Evolutionary conservation across 1,139 yeast species (phyloP).

Genomic region (Waltiozyma sp.): DNA sequence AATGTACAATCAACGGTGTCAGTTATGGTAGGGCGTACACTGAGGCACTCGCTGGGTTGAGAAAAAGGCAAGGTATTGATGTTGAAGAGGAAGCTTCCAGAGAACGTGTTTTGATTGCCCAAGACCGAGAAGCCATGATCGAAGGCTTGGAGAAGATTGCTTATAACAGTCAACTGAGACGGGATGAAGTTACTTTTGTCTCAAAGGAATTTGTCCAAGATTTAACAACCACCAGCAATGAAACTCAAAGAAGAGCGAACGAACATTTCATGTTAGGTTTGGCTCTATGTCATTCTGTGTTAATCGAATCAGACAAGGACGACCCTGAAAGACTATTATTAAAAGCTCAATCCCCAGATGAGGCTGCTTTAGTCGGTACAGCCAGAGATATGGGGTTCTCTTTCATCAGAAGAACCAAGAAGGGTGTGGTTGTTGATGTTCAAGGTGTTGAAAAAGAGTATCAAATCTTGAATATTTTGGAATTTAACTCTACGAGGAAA

Average conservation of each 20-base stretch:
- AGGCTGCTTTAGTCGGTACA: slow-evolving; percentile 87
- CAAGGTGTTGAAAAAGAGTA: slow-evolving; percentile 68
- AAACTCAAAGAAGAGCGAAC: slow-evolving; percentile 52
- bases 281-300: slow-evolving; percentile 90
- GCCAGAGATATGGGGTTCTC: slow-evolving; percentile 90
- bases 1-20: slow-evolving; percentile 80
- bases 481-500: slow-evolving; percentile 83
- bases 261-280: slow-evolving; percentile 79
- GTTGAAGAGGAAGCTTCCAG: slow-evolving; percentile 54
- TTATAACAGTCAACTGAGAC: slow-evolving; percentile 43
- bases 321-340: slow-evolving; percentile 50
- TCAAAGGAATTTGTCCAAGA: slow-evolving; percentile 57
- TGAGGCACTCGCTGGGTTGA: slow-evolving; percentile 88
- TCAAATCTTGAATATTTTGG: slow-evolving; percentile 66
- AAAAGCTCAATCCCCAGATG: slow-evolving; percentile 97
- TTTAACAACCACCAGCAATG: slow-evolving; percentile 38
- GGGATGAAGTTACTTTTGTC: slow-evolving; percentile 63
- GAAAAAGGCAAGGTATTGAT: slow-evolving; percentile 80
- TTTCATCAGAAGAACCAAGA: slow-evolving; percentile 64
- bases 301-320: slow-evolving; percentile 56
- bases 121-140: slow-evolving; percentile 61
- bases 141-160: slow-evolving; percentile 35
- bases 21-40: slow-evolving; percentile 92
- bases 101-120: slow-evolving; percentile 51
- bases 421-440: slow-evolving; percentile 55